These are phyloP conservation scores for Cercospora zeina DNA, from an alignment of 2,329 filamentous ascomycete genomes.

Conservation along the genomic window DNA sequence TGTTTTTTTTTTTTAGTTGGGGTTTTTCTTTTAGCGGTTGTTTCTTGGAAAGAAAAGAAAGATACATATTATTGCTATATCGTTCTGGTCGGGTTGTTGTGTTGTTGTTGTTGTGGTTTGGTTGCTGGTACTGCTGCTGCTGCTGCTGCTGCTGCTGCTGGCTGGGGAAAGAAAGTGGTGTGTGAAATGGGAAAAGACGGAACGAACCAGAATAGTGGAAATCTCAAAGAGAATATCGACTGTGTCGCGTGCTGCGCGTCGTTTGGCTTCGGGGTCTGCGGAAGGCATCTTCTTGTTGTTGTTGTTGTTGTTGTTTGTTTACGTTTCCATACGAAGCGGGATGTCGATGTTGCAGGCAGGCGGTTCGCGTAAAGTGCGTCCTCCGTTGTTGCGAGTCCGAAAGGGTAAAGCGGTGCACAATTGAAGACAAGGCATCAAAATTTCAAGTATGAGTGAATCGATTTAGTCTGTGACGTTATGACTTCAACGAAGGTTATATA, in stretches of 20 bases:
- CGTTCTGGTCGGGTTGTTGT: too few species aligned
- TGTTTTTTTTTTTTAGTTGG: slow-evolving; percentile 43
- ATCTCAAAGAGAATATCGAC: slow-evolving; percentile 72
- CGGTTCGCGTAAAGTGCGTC: background rate
- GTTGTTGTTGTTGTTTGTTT: background rate
- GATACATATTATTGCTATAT: too few species aligned
- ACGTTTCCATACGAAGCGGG: background rate
- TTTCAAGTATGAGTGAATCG: background rate
- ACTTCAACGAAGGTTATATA: background rate
- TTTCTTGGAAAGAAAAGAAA: background rate
- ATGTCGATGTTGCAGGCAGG: background rate
- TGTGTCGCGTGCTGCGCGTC: slow-evolving; percentile 75
- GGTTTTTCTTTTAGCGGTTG: background rate
- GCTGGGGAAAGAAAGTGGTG: background rate
- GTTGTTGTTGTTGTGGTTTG: too few species aligned
- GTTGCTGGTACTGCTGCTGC: too few species aligned
- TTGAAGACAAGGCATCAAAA: background rate
- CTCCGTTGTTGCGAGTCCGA: background rate
- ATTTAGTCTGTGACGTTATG: background rate
- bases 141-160: too few species aligned
- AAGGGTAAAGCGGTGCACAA: background rate
- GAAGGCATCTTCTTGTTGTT: slow-evolving; percentile 8
- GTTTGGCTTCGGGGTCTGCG: slow-evolving; percentile 58
- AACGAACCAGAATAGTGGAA: slow-evolving; percentile 75
- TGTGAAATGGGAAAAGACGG: background rate